Evolutionary conservation across 176 grass and related monocot species (phyloP).

Genomic region (Triticum monococcum): DNA sequence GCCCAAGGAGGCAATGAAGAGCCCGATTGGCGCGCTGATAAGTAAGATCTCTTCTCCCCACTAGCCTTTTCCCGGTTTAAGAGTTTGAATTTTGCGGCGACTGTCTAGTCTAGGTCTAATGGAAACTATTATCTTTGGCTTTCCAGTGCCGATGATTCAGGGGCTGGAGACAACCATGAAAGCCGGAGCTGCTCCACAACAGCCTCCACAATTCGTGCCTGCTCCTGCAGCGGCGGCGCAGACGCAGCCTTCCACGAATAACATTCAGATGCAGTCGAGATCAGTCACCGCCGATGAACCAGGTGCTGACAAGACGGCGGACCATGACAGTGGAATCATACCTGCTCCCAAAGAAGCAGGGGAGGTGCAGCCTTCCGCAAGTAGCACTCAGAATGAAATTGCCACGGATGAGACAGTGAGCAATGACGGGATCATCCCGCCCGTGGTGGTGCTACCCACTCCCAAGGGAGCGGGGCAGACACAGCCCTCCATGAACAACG

Average conservation of each 20-base stretch:
- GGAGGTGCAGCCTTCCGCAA: not conserved
- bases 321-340: not conserved
- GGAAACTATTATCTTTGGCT: not conserved
- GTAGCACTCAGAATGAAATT: not conserved
- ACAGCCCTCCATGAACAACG: not conserved
- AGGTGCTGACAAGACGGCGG: not conserved
- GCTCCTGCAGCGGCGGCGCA: not conserved
- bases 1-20: conserved; percentile 78
- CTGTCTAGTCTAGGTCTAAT: not conserved
- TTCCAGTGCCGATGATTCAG: conserved; percentile 78
- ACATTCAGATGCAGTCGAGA: not conserved
- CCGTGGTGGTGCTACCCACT: conserved; percentile 9
- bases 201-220: conserved; percentile 51
- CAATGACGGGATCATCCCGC: not conserved
- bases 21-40: conserved; percentile 62
- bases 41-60: conserved; percentile 32
- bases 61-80: not conserved
- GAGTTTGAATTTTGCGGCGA: not conserved
- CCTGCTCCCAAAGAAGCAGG: not conserved
- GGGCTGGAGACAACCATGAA: conserved; percentile 59
- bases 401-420: not conserved
- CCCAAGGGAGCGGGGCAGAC: not conserved
- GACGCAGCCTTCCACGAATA: not conserved
- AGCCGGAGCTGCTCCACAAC: conserved; percentile 50
- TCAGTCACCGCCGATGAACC: not conserved